Conservation (phyloP, 768 basidiomycete species). For the Serendipita sp. region DNA sequence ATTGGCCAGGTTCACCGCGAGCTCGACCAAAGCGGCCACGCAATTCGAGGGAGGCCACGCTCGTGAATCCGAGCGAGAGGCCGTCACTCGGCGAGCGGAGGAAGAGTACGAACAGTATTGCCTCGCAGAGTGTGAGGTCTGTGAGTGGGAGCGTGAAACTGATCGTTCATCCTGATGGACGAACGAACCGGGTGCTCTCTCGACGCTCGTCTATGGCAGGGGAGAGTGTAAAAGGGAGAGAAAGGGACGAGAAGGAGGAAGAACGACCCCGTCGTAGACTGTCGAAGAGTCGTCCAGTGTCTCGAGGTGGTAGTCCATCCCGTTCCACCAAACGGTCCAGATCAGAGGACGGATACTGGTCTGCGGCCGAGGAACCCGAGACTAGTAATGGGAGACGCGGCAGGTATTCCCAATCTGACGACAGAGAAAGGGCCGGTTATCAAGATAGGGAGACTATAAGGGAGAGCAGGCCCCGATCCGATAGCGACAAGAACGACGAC, state of each 20-base stretch:
- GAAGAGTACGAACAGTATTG: background rate
- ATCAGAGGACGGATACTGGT: background rate
- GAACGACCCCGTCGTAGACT: background rate
- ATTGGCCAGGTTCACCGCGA: background rate
- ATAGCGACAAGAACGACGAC: conserved; percentile 5
- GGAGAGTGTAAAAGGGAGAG: background rate
- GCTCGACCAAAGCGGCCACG: background rate
- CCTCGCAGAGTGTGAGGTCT: background rate
- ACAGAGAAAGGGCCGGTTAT: background rate
- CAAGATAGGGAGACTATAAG: background rate
- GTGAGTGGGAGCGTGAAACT: background rate
- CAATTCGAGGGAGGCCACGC: background rate
- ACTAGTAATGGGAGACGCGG: background rate
- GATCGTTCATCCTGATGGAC: background rate
- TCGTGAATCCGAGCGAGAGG: background rate
- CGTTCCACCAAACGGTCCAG: background rate
- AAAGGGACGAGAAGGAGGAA: background rate
- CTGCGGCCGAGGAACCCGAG: background rate
- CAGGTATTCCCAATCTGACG: background rate
- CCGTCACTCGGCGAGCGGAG: background rate
- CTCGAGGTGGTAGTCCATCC: background rate
- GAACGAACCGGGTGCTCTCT: background rate
- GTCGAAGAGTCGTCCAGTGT: background rate
- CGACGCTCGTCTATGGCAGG: background rate
- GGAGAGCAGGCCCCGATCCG: background rate